phyloP scores from a whole-genome alignment of 1,139 yeast species.

The Candida labiduridarum region DNA sequence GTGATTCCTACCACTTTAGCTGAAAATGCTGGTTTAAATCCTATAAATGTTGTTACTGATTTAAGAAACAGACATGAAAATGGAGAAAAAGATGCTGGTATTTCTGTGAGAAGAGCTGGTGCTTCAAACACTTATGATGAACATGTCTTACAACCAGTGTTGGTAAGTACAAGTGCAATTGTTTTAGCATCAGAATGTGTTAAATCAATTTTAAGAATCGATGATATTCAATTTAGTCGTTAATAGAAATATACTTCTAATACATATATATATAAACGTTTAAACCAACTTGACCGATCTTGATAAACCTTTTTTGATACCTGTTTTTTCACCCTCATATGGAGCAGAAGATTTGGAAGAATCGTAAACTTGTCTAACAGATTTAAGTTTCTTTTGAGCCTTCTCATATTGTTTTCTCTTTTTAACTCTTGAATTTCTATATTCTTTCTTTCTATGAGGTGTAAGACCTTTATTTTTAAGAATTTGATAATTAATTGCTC shows the following conservation, averaged over 20 bases:
- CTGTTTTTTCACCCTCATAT: conserved; percentile 93
- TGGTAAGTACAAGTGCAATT: conserved; percentile 92
- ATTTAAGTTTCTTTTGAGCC: conserved; percentile 92
- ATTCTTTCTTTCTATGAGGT: conserved; percentile 88
- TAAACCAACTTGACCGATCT: conserved; percentile 77
- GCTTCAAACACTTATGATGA: conserved; percentile 91
- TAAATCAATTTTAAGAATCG: conserved; percentile 92
- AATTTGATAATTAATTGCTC: conserved; percentile 93
- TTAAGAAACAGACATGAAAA: conserved; percentile 87
- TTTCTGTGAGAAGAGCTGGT: conserved; percentile 91
- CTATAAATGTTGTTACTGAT: conserved; percentile 93
- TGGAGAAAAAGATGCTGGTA: conserved; percentile 94
- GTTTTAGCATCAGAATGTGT: conserved; percentile 95
- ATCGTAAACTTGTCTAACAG: conserved; percentile 85
- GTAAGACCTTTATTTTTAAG: conserved; percentile 95
- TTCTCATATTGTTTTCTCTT: conserved; percentile 96
- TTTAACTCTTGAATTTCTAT: conserved; percentile 94
- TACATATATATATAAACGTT: not conserved
- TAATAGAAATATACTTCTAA: conserved; percentile 14
- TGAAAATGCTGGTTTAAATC: conserved; percentile 95
- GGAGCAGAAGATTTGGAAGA: conserved; percentile 72
- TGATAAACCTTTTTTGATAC: conserved; percentile 91
- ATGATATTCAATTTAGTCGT: conserved; percentile 75
- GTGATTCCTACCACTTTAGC: conserved; percentile 97
- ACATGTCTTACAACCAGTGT: conserved; percentile 93